phyloP scores from a whole-genome alignment of 257 asterid genomes.

The Nicotiana undulata region DNA sequence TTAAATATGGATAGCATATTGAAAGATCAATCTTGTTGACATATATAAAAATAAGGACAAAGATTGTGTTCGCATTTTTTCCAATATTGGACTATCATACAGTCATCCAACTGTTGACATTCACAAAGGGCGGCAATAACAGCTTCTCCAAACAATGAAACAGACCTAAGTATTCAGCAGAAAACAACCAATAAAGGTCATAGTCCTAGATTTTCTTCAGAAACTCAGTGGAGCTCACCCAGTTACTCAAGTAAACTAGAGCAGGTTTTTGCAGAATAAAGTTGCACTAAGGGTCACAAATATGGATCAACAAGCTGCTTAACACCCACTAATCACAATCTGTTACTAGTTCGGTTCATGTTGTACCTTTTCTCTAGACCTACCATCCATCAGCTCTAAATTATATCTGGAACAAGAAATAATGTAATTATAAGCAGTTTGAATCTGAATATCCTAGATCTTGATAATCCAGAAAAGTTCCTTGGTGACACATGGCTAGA shows the following conservation, averaged over 20 bases:
- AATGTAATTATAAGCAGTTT: neutral
- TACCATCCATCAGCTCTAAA: no score
- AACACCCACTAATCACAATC: neutral
- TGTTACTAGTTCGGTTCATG: neutral
- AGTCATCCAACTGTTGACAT: neutral
- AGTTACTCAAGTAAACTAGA: neutral
- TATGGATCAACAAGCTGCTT: neutral
- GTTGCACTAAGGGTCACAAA: neutral
- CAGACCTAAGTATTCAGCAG: neutral
- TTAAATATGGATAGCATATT: neutral
- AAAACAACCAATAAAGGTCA: neutral
- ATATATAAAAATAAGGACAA: neutral
- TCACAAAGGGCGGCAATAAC: neutral
- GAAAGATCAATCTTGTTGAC: neutral
- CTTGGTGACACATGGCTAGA: neutral
- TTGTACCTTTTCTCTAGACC: neutral
- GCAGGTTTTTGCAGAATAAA: neutral
- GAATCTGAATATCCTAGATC: neutral
- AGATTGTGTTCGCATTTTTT: neutral
- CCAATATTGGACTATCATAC: neutral
- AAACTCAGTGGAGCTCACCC: neutral
- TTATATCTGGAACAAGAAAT: no score
- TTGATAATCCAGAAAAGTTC: neutral
- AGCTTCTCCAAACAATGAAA: neutral
- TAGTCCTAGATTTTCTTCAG: neutral